Conservation (phyloP, 371 early-diverging fungal species). For the Blakeslea trispora region DNA sequence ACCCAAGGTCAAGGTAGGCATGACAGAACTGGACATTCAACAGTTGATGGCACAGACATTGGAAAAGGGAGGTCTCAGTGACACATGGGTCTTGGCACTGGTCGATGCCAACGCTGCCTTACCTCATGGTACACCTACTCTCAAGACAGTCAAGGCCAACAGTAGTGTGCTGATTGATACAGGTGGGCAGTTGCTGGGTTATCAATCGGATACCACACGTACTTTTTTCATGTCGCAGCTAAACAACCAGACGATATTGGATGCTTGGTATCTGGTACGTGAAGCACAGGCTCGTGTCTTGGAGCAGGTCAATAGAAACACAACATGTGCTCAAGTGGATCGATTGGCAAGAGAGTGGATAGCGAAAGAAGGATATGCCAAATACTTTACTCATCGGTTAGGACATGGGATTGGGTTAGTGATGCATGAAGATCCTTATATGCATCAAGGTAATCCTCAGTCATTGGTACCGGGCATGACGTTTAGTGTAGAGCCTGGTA, state of each 20-base stretch:
- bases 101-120: slow-evolving; percentile 57
- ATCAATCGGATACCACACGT: slow-evolving; percentile 56
- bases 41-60: slow-evolving; percentile 39
- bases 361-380: slow-evolving; percentile 52
- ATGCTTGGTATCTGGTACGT: slow-evolving; percentile 59
- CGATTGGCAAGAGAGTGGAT: too few species aligned
- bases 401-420: slow-evolving; percentile 65
- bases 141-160: slow-evolving; percentile 36
- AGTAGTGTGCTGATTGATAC: slow-evolving; percentile 60
- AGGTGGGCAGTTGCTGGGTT: slow-evolving; percentile 52
- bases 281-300: slow-evolving; percentile 52
- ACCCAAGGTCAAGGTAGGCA: slow-evolving; percentile 41
- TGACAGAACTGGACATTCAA: slow-evolving; percentile 50
- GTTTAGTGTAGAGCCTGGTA: slow-evolving; percentile 63
- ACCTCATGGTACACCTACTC: slow-evolving; percentile 59
- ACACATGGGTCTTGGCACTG: slow-evolving; percentile 58
- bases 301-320: slow-evolving; percentile 29
- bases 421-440: slow-evolving; percentile 65
- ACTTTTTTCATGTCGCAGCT: slow-evolving; percentile 52
- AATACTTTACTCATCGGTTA: slow-evolving; percentile 57
- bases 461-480: slow-evolving; percentile 54
- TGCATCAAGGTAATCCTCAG: slow-evolving; percentile 55
- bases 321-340: slow-evolving; percentile 53
- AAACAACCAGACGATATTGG: slow-evolving; percentile 50
- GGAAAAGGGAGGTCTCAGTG: slow-evolving; percentile 39